Base-by-base conservation (phyloP, 1,284 basidiomycete species). In the Cryptococcus sp. region DNA sequence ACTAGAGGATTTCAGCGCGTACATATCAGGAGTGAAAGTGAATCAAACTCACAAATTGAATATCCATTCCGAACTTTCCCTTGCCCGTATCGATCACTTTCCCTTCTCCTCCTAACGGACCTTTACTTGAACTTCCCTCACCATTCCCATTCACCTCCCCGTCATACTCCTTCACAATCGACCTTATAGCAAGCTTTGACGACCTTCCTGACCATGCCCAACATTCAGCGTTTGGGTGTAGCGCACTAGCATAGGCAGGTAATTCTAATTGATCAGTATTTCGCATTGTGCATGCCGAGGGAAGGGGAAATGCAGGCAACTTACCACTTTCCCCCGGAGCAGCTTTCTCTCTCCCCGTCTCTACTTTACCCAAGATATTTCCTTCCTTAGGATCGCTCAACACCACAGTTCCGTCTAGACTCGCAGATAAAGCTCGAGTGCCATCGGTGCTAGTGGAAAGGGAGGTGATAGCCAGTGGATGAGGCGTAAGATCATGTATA, bases 131-230 rank as follows among this genome's bases (percentile, higher is more conserved):
- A 7, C 10, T 46, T 8, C 38, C 56, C 41, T 50, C 49, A 5
- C 46, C 59, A 10, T 60, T 57, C 55, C 81, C 80, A 6, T 79
- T 79, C 1, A 80, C 70, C 52, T 80, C 79, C 3, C 84, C 30
- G 8, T 43, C 30, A 84, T 87, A n/a, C 3, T 33, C 49, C 14
- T 55, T n/a, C 47, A 50, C 47, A 13, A 44, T 45, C 35, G 60
- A 37, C 35, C 72, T 58, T 31, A 77, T 61, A 5, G 58, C 68
- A n/a, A 91, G 78, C 58, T 85, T 87, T 0, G 89, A 88, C 0
- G 87, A 83, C 33, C 84, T 83, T 33, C 87, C 88, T 0, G 88
- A 86, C 32, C 88, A 86, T 0, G 88, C 90, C 68, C 89, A 93
- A 2, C 84, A 86, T 46, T 80, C 80, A 13, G 82, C 82, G 46